Base-by-base conservation (phyloP, 768 basidiomycete genomes). In the Kwoniella newhampshirensis region DNA sequence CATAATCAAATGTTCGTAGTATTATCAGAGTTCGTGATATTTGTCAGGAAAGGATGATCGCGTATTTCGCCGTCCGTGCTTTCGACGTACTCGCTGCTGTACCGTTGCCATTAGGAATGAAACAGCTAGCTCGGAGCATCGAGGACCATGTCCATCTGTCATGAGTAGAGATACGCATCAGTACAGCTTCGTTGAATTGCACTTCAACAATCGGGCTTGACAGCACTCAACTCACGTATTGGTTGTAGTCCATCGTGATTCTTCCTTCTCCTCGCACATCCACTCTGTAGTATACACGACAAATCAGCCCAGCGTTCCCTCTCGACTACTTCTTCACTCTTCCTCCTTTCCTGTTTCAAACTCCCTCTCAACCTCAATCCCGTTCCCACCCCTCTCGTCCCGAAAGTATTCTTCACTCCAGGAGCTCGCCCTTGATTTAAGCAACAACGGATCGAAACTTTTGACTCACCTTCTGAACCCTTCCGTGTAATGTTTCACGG, bases 401-500 rank as follows among this genome's bases (percentile, higher is more conserved):
- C n/a, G n/a, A n/a, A n/a, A n/a, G n/a, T 32, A 32, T 32, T 13
- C 32, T 13, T 32, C 32, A 6, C 13, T 32, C 32, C 32, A 32
- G 32, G 13, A 32, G n/a, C n/a, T n/a, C n/a, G n/a, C n/a, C n/a
- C n/a, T n/a, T n/a, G 6, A 21, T 35, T 32, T 26, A 26, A 26
- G 9, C 30, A 28, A 12, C 5, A 8, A 21, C 28, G 30, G 7
- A 37, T 5, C 17, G 25, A 28, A 32, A 32, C 30, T 7, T 11
- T 7, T 32, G 18, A 48, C 72, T 56, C 52, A 74, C 73, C 62
- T 56, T 42, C 75, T 67, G 54, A 76, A 76, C 21, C 66, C 70
- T 58, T 76, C 75, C 0, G 75, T 74, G 47, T 68, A 76, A 53
- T 76, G 75, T 56, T 76, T 76, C 27, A 76, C 75, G n/a, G 75